These are phyloP conservation scores for Alnus rubra DNA, from an alignment of 306 rosid species.

Conservation along the genomic window DNA sequence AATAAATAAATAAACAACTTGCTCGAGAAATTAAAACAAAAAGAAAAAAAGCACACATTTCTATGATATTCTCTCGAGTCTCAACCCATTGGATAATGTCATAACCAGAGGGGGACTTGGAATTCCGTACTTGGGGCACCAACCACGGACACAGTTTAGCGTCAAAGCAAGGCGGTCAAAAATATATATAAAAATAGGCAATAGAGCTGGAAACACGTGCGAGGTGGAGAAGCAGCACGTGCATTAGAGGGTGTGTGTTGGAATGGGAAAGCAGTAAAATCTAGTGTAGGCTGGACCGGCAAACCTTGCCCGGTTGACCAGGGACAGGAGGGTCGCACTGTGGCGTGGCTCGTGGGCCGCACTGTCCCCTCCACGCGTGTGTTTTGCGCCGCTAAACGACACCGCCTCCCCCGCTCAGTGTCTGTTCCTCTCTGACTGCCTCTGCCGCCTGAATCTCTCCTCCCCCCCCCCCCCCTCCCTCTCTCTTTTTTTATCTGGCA, in stretches of 20 bases:
- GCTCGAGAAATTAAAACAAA: neutral
- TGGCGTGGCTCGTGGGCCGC: conserved; percentile 45
- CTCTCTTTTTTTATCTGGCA: too few relatives aligned
- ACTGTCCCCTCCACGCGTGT: conserved; percentile 42
- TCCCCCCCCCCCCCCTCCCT: neutral
- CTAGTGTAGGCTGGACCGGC: neutral
- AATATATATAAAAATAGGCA: neutral
- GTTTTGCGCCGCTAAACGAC: conserved; percentile 26
- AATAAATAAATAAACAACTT: neutral
- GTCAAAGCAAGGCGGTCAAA: conserved; percentile 2
- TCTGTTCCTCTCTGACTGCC: conserved; percentile 19
- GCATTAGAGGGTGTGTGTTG: conserved; percentile 17
- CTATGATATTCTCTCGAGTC: conserved; percentile 1
- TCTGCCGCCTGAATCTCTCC: neutral
- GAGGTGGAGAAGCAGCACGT: conserved; percentile 26
- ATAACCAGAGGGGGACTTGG: neutral
- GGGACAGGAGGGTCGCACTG: conserved; percentile 57
- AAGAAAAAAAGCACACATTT: neutral
- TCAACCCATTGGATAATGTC: neutral
- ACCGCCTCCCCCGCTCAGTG: conserved; percentile 21
- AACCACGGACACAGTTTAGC: neutral
- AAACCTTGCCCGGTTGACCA: conserved; percentile 75
- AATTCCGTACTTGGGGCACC: conserved; percentile 6
- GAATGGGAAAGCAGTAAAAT: conserved; percentile 7
- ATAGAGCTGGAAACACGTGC: conserved; percentile 66